phyloP scores from a whole-genome alignment of 2,329 filamentous ascomycete species.

The Penicillium vulpinum region DNA sequence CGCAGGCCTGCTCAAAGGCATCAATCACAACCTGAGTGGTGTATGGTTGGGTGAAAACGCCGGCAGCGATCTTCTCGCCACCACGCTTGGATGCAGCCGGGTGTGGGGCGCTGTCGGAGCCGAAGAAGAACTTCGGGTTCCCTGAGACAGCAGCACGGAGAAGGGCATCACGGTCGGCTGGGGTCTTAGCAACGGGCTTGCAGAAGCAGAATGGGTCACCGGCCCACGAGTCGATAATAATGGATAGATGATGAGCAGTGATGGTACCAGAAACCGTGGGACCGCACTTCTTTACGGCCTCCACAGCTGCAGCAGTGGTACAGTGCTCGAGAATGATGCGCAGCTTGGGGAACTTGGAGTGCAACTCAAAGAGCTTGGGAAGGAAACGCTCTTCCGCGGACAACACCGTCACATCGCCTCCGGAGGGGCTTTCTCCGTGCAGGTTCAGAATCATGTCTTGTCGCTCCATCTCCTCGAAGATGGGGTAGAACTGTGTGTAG shows the following conservation, averaged over 20 bases:
- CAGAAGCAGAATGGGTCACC: conserved; percentile 76
- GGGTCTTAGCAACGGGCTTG: conserved; percentile 72
- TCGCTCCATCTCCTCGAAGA: conserved; percentile 87
- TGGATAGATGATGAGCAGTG: conserved; percentile 80
- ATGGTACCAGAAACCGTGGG: conserved; percentile 69
- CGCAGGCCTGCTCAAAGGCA: conserved; percentile 57
- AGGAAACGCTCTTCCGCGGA: conserved; percentile 77
- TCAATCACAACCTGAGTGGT: conserved; percentile 60
- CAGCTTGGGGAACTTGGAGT: conserved; percentile 67
- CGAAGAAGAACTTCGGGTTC: conserved; percentile 66
- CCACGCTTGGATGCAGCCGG: conserved; percentile 57
- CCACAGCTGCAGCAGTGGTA: conserved; percentile 77
- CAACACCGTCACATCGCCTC: conserved; percentile 54
- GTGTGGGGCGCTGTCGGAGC: conserved; percentile 71
- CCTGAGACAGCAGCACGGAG: conserved; percentile 60
- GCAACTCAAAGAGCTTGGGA: conserved; percentile 72
- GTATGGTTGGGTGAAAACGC: conserved; percentile 64
- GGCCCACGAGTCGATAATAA: conserved; percentile 75
- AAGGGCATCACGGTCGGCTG: conserved; percentile 70
- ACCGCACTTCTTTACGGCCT: conserved; percentile 74
- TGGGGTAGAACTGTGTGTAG: conserved; percentile 50
- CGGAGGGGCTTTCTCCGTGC: conserved; percentile 68
- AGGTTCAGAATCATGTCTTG: conserved; percentile 83
- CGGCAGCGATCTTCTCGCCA: conserved; percentile 53
- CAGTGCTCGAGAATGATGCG: conserved; percentile 73